Evolutionary conservation across 1,139 yeast genomes (phyloP).

Genomic region (Suhomyces bokatorum): DNA sequence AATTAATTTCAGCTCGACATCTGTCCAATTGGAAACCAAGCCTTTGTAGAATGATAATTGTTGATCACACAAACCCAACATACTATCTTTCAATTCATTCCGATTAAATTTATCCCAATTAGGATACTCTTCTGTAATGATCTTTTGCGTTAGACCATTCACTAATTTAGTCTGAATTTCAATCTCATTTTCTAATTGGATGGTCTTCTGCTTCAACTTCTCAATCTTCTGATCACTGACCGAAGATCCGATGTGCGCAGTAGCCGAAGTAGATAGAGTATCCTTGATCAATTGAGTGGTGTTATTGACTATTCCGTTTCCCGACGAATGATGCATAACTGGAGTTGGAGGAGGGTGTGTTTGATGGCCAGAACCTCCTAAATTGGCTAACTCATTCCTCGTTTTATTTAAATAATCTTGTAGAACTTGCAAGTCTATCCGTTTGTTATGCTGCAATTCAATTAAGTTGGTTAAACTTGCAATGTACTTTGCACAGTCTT

Average conservation of each 20-base stretch:
- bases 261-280: slow-evolving; percentile 47
- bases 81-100: slow-evolving; percentile 68
- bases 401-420: slow-evolving; percentile 76
- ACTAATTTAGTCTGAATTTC: slow-evolving; percentile 50
- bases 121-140: slow-evolving; percentile 78
- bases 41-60: slow-evolving; percentile 74
- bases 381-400: slow-evolving; percentile 59
- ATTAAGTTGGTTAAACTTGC: slow-evolving; percentile 72
- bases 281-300: slow-evolving; percentile 49
- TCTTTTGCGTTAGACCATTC: slow-evolving; percentile 63
- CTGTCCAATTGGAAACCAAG: slow-evolving; percentile 73
- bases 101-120: slow-evolving; percentile 82
- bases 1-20: slow-evolving; percentile 49
- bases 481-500: slow-evolving; percentile 86
- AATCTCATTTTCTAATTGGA: slow-evolving; percentile 53
- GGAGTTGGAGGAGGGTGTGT: slow-evolving; percentile 37
- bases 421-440: slow-evolving; percentile 84
- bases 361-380: slow-evolving; percentile 50
- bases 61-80: slow-evolving; percentile 70
- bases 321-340: slow-evolving; percentile 22
- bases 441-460: slow-evolving; percentile 86
- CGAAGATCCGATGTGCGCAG: slow-evolving; percentile 43
- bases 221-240: slow-evolving; percentile 37
- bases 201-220: slow-evolving; percentile 35
- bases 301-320: slow-evolving; percentile 42